Evolutionary conservation across 73 alveolate species (phyloP), one percentile per base, ranked within the genome.

Genomic region (Durusdinium trenchii): DNA sequence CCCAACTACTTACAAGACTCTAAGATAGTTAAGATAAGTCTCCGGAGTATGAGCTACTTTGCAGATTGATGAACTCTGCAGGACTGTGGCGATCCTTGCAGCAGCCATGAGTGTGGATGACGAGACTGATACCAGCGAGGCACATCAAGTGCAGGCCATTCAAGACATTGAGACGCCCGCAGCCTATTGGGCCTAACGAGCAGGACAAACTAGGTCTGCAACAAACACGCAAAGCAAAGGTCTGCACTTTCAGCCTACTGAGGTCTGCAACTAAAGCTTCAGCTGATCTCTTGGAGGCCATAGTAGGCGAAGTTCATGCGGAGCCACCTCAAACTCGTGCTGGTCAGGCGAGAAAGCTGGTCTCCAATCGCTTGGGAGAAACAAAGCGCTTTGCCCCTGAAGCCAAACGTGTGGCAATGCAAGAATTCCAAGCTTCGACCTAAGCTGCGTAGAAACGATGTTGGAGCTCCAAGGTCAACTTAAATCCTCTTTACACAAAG

Each of bases 51-150:
- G n/a, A n/a, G n/a, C n/a, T n/a, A n/a, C n/a, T n/a, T n/a, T n/a
- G n/a, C n/a, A n/a, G 78, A 40, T 5, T 23, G 78, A 0, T 2
- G 85, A 20, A 2, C 36, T 78, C 9, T 16, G 47, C n/a, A 91
- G 98, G 98, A 91, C 98, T 46, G 98, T 91, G 75, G 98, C 98
- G 5, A 91, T 91, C 82, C 60, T 91, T 48, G 98, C 98, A 20
- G 98, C 98, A 9, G 98, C 98, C 60, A 78, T 91, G 98, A 48
- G 90, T 32, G 85, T 71, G 60, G 98, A 91, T 38, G 96, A 90
- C 6, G 98, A 91, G 16, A 76, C 35, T 36, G 90, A 76, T 14
- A 78, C 84, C 54, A 52, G 90, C 45, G 98, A 78, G 61, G 89
- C 84, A 42, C 84, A 76, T 57, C 87, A 91, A 89, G 48, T 48